A percentile compares a stretch with the other conserved stretches of the same genome.
phyloP scores from a whole-genome alignment of 2,329 filamentous ascomycete genomes.

The Leptoxyphium fumago region DNA sequence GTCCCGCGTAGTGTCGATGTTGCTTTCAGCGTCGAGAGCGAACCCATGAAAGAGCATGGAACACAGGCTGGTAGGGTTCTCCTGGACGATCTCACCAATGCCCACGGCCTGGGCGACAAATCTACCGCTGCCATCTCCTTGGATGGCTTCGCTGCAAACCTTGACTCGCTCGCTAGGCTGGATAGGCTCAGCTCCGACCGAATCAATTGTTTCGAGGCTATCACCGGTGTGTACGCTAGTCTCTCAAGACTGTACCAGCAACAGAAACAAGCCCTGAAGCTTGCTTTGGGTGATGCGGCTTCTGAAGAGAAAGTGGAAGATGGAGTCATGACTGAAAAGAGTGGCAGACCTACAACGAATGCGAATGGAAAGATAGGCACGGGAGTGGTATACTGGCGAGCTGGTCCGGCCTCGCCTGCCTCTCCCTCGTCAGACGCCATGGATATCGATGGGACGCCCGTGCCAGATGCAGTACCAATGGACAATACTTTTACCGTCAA shows the following conservation, averaged over 20 bases:
- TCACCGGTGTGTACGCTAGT: conserved; percentile 58
- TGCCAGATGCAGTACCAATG: background rate
- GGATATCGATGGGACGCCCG: conserved; percentile 16
- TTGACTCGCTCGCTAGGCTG: conserved; percentile 52
- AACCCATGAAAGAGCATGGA: conserved; percentile 44
- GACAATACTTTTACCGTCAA: conserved; percentile 48
- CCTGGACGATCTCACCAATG: conserved; percentile 46
- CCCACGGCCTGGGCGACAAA: conserved; percentile 23
- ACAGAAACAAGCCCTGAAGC: conserved; percentile 41
- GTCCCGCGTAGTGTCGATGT: conserved; percentile 42
- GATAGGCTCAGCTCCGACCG: conserved; percentile 57
- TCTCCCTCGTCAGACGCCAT: conserved; percentile 7
- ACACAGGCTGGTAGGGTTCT: conserved; percentile 51
- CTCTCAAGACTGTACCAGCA: conserved; percentile 55
- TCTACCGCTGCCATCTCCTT: conserved; percentile 34
- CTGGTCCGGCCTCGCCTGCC: background rate
- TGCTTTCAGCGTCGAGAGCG: conserved; percentile 45
- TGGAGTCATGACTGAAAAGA: conserved; percentile 52
- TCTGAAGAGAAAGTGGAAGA: conserved; percentile 37
- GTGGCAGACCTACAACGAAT: conserved; percentile 60
- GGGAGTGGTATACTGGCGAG: conserved; percentile 58
- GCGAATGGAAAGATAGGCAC: conserved; percentile 51
- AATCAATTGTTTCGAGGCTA: conserved; percentile 63
- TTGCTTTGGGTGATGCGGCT: conserved; percentile 34
- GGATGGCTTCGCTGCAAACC: conserved; percentile 54